These are phyloP conservation scores for Tetraselmis striata DNA, from an alignment of 139 green algal genomes.

Conservation along the genomic window DNA sequence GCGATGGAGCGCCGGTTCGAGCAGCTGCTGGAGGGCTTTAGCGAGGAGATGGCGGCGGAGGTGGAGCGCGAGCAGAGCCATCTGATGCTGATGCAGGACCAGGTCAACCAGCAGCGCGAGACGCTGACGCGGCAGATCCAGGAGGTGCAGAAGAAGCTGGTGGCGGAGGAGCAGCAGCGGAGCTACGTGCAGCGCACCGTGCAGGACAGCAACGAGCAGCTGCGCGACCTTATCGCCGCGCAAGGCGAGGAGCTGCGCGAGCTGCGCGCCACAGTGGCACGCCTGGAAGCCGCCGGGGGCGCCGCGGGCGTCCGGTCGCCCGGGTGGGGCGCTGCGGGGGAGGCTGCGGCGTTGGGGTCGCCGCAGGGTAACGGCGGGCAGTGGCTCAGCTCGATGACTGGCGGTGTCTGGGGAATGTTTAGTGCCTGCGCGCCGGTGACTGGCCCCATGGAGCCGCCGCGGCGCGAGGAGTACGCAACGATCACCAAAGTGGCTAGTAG, in stretches of 20 bases:
- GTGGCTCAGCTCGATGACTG: neutral
- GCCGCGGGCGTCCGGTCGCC: no score
- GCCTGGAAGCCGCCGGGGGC: neutral
- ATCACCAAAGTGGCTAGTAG: neutral
- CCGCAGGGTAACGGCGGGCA: neutral
- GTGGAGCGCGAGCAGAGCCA: slow-evolving; percentile 25
- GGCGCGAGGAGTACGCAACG: neutral
- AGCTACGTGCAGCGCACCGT: slow-evolving; percentile 13
- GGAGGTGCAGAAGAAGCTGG: slow-evolving; percentile 16
- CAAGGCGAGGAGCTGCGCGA: neutral
- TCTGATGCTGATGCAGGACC: slow-evolving; percentile 30
- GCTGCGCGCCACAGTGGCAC: neutral
- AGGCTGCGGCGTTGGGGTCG: neutral
- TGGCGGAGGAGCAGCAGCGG: slow-evolving; percentile 23
- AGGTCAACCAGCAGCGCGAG: slow-evolving; percentile 22
- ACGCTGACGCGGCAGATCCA: slow-evolving; percentile 17
- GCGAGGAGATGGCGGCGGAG: slow-evolving; percentile 23
- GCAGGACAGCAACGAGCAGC: neutral
- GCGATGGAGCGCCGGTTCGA: slow-evolving; percentile 19
- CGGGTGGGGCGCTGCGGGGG: no score
- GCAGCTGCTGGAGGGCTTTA: slow-evolving; percentile 16
- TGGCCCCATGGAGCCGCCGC: neutral
- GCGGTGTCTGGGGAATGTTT: neutral
- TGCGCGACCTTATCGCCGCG: neutral
- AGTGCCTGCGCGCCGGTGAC: neutral